Conservation (phyloP, 2,329 filamentous ascomycete species). For the Diplocarpon rosae region DNA sequence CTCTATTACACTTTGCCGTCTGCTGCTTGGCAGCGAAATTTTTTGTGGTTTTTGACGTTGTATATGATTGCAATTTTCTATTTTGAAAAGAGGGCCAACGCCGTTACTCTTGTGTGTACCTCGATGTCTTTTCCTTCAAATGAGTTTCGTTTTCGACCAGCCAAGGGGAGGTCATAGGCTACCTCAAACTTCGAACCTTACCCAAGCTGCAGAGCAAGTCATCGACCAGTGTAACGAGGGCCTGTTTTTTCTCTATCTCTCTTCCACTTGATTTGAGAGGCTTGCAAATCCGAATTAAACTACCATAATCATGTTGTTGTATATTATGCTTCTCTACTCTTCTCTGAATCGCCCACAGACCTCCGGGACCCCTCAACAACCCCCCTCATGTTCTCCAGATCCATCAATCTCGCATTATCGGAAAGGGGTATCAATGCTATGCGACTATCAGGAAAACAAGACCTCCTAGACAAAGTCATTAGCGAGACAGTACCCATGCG, state of each 20-base stretch:
- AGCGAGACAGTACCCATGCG: slow-evolving; percentile 80
- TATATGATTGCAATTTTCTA: too few species aligned
- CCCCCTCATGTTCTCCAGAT: slow-evolving; percentile 91
- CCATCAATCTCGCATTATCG: slow-evolving; percentile 94
- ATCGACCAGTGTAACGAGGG: too few species aligned
- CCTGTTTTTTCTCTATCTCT: too few species aligned
- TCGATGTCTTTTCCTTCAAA: not conserved
- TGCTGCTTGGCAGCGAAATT: not conserved
- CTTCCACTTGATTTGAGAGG: too few species aligned
- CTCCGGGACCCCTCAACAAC: slow-evolving; percentile 72
- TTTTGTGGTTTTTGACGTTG: slow-evolving; percentile 24
- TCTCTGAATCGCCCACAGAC: slow-evolving; percentile 43
- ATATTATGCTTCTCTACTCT: not conserved
- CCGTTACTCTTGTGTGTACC: not conserved
- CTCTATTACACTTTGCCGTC: not conserved
- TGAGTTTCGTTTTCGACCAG: not conserved
- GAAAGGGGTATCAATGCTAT: slow-evolving; percentile 90
- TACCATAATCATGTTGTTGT: not conserved
- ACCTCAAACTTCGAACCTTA: not conserved
- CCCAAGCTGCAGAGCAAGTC: too few species aligned
- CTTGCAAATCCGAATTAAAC: not conserved
- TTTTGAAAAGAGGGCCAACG: not conserved
- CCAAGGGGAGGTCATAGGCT: not conserved
- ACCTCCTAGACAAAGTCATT: slow-evolving; percentile 64
- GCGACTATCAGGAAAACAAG: slow-evolving; percentile 52